phyloP scores from a whole-genome alignment of 805 yeast species.

The Candida ovalis region DNA sequence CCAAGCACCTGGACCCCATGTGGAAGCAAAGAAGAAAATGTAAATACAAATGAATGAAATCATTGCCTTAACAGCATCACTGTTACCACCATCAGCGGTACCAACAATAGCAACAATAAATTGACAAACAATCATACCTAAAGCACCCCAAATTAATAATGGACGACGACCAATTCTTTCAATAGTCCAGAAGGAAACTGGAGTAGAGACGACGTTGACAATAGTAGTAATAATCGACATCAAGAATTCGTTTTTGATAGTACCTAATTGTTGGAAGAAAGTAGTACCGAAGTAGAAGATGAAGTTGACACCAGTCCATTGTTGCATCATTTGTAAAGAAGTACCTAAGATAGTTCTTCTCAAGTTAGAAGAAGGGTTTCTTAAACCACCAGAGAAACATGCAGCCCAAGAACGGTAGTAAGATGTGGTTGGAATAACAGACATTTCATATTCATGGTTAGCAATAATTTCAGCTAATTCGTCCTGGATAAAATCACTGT shows the following conservation, averaged over 20 bases:
- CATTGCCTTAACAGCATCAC: constrained; percentile 29
- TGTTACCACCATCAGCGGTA: constrained; percentile 26
- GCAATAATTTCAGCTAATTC: constrained; percentile 50
- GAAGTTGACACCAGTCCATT: constrained; percentile 74
- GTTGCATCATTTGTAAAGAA: constrained; percentile 54
- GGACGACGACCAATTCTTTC: constrained; percentile 60
- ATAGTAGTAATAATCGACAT: constrained; percentile 51
- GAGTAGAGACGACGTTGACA: constrained; percentile 49
- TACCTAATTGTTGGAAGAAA: constrained; percentile 54
- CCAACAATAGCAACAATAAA: constrained; percentile 51
- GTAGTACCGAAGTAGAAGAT: constrained; percentile 72
- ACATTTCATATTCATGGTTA: constrained; percentile 43
- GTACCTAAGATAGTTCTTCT: constrained; percentile 44
- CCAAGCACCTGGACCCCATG: constrained; percentile 87
- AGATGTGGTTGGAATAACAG: constrained; percentile 32
- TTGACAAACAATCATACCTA: constrained; percentile 49
- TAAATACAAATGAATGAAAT: constrained; percentile 17
- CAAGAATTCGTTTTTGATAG: constrained; percentile 43
- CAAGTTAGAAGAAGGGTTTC: constrained; percentile 34
- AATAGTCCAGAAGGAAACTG: constrained; percentile 51
- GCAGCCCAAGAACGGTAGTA: constrained; percentile 38
- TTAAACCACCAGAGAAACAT: constrained; percentile 41
- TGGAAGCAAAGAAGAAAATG: constrained; percentile 41
- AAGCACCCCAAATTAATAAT: constrained; percentile 45
- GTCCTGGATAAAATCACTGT: constrained; percentile 43